Base-by-base conservation (phyloP, 164 flowering plant species). In the Stephania cephalantha region DNA sequence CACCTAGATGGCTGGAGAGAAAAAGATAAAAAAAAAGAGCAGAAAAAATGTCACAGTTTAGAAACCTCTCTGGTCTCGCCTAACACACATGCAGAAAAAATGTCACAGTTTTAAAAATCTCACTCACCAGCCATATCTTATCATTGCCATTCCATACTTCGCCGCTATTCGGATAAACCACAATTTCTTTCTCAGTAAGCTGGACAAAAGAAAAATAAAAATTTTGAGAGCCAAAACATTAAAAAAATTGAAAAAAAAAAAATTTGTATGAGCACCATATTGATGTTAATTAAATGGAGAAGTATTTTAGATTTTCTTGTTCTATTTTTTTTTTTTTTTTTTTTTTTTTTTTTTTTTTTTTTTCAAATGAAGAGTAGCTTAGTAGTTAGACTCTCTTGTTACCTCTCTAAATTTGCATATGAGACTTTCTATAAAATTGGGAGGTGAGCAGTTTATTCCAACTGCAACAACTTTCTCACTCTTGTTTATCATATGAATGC, bases 381-480 rank as follows among this genome's bases (percentile, higher is more conserved):
- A 25, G 25, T 25, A 25, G 25, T 25, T 25, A 25, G 25, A 25
- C 25, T 25, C 25, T 25, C 25, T 25, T 25, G 0, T 76, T 85
- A 90, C 95, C 92, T 87, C 72, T 71, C 74, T 86, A 73, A 94
- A 87, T 74, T 82, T 87, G 81, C 77, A 70, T 55, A 92, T 82
- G 55, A 92, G 94, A 46, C 76, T 74, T 72, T 88, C 91, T 55
- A 90, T 78, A 69, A 91, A 92, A 18, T 88, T 89, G 13, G 97
- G 97, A 15, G 97, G 95, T 15, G 98, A 81, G 76, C 98, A 95
- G 61, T 92, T 95, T 68, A 92, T 91, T 25, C 98, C 98, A 22
- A 90, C 92, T 1, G 85, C 89, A 67, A 72, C 50, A 30, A 92
- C 90, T 86, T 73, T 85, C 75, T 82, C 67, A 61, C 91, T 86